Conservation (phyloP, 257 asterid species). For the Capsicum rhomboideum region DNA sequence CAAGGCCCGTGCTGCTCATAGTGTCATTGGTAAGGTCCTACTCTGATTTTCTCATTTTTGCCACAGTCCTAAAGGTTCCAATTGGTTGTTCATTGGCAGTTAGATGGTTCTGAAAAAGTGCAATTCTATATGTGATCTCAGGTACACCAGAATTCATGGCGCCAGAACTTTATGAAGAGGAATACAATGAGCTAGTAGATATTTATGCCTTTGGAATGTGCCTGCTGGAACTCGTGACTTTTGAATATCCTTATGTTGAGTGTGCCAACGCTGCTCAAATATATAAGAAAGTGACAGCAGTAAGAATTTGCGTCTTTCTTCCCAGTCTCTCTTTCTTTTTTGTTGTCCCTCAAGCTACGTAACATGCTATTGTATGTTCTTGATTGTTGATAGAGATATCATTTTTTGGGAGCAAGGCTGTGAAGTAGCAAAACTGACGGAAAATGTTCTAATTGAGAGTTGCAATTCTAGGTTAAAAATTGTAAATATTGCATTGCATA, state of each 20-base stretch:
- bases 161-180: conserved; percentile 93
- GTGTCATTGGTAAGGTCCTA: conserved; percentile 71
- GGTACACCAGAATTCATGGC: conserved; percentile 99
- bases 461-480: not conserved
- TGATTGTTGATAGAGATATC: not conserved
- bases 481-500: not conserved
- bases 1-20: conserved; percentile 89
- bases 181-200: conserved; percentile 90
- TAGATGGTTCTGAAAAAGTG: conserved; percentile 1
- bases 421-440: not conserved
- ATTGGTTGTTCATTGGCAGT: not conserved
- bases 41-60: not conserved
- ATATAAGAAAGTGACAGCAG: conserved; percentile 83
- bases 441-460: not conserved
- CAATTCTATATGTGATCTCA: conserved; percentile 16
- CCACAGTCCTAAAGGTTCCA: not conserved
- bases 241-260: conserved; percentile 88
- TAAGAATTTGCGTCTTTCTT: conserved; percentile 32
- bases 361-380: not conserved
- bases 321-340: not conserved
- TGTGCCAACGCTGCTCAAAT: conserved; percentile 94
- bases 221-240: conserved; percentile 88
- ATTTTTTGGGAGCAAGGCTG: not conserved
- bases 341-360: not conserved
- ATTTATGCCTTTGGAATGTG: conserved; percentile 97